Percentiles rank a stretch among this genome's conserved stretches.
These are phyloP conservation scores for Plasmopara halstedii DNA, from an alignment of 352 stramenopile genomes.

Conservation along the genomic window DNA sequence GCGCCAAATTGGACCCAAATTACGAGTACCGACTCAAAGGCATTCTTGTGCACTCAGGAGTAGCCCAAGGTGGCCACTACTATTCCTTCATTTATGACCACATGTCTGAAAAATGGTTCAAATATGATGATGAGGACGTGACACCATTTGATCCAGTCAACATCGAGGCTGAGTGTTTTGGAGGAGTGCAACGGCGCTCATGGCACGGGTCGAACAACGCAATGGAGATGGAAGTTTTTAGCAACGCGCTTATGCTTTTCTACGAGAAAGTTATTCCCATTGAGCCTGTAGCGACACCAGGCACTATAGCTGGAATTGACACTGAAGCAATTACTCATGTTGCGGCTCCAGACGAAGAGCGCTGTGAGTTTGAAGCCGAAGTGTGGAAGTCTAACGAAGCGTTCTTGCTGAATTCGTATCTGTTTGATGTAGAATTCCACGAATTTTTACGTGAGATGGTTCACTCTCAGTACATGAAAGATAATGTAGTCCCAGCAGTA, in stretches of 20 bases:
- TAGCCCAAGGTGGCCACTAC: conserved; percentile 98
- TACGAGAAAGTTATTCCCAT: conserved; percentile 94
- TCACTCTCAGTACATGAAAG: conserved; percentile 73
- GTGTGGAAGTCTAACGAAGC: conserved; percentile 92
- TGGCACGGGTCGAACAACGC: conserved; percentile 94
- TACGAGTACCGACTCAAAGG: conserved; percentile 97
- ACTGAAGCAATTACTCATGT: conserved; percentile 6
- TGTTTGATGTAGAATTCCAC: conserved; percentile 95
- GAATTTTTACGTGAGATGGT: conserved; percentile 89
- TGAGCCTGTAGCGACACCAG: conserved; percentile 22
- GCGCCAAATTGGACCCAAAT: conserved; percentile 66
- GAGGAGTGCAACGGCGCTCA: conserved; percentile 89
- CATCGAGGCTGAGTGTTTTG: conserved; percentile 98
- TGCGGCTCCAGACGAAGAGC: conserved; percentile 28
- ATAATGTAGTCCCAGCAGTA: conserved; percentile 11
- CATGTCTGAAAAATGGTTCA: conserved; percentile 94
- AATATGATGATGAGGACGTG: conserved; percentile 99
- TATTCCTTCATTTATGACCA: conserved; percentile 92
- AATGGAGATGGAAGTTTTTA: conserved; percentile 97
- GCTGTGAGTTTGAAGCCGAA: conserved; percentile 83
- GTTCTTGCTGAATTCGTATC: conserved; percentile 92
- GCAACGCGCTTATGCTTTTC: conserved; percentile 98
- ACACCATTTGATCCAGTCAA: conserved; percentile 93
- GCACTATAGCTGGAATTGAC: conserved; percentile 3
- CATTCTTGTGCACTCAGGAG: conserved; percentile 96